phyloP scores from a whole-genome alignment of 306 rosid genomes.

The Vigna mungo region DNA sequence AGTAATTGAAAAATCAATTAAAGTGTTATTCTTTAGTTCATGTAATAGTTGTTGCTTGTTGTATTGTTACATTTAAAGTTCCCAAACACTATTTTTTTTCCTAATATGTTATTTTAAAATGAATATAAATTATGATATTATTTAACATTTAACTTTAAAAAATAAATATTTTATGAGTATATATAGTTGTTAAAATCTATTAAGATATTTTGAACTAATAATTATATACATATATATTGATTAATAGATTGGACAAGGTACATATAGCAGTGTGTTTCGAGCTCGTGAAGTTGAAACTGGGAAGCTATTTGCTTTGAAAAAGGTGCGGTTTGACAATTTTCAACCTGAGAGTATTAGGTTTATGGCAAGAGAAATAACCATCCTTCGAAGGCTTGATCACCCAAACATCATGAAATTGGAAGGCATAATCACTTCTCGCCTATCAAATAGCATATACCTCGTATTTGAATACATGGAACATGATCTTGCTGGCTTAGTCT shows the following conservation, averaged over 20 bases:
- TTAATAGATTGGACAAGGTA: slow-evolving; percentile 89
- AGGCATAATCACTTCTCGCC: slow-evolving; percentile 79
- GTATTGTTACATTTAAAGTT: too few species aligned
- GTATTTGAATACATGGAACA: slow-evolving; percentile 99
- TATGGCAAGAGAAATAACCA: slow-evolving; percentile 93
- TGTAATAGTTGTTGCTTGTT: too few species aligned
- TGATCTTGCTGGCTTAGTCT: slow-evolving; percentile 94
- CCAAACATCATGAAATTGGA: slow-evolving; percentile 96
- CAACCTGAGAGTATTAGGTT: slow-evolving; percentile 95
- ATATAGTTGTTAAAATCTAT: background rate
- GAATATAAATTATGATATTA: background rate
- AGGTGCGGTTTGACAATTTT: slow-evolving; percentile 89
- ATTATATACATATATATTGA: too few species aligned
- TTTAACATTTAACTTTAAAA: too few species aligned
- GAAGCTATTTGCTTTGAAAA: slow-evolving; percentile 86
- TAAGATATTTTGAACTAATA: background rate
- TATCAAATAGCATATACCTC: slow-evolving; percentile 87
- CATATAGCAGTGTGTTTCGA: slow-evolving; percentile 94
- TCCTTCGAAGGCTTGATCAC: slow-evolving; percentile 92
- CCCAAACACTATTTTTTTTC: too few species aligned
- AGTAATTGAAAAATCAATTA: too few species aligned
- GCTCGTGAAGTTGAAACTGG: slow-evolving; percentile 90
- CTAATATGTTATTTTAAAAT: background rate
- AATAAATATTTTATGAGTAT: background rate
- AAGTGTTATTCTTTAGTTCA: too few species aligned